These are phyloP conservation scores for Lasiodiplodia citricola DNA, from an alignment of 2,329 filamentous ascomycete species.

Conservation along the genomic window DNA sequence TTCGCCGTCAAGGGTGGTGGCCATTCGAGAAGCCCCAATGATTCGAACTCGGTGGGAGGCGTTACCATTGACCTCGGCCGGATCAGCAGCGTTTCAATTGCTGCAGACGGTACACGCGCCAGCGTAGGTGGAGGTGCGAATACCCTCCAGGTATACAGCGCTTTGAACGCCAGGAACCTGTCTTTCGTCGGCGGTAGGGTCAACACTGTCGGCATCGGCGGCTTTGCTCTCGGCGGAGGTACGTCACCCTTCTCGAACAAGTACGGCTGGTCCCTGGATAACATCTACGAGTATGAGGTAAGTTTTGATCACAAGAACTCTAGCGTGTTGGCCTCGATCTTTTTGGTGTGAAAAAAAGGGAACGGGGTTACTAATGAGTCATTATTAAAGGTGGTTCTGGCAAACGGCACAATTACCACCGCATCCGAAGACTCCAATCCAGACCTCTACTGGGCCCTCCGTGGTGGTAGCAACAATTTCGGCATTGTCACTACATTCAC, in stretches of 20 bases:
- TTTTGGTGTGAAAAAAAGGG: no score
- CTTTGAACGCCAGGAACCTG: constrained; percentile 12
- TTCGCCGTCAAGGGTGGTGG: constrained; percentile 40
- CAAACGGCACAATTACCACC: background rate
- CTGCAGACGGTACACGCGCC: constrained; percentile 35
- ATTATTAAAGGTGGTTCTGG: background rate
- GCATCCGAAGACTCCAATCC: background rate
- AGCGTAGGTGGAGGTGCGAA: constrained; percentile 37
- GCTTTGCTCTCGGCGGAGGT: constrained; percentile 28
- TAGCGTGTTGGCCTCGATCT: background rate
- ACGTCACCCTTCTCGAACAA: constrained; percentile 18
- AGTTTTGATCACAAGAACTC: no score
- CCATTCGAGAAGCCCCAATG: constrained; percentile 34
- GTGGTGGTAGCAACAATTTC: constrained; percentile 45
- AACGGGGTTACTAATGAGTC: background rate
- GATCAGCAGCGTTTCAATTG: constrained; percentile 35
- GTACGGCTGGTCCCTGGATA: background rate
- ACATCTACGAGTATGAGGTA: constrained; percentile 11
- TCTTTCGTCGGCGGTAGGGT: constrained; percentile 28
- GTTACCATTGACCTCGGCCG: constrained; percentile 39
- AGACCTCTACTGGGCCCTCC: constrained; percentile 46
- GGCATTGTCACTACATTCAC: constrained; percentile 44
- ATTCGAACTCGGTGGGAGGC: constrained; percentile 36
- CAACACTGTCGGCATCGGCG: constrained; percentile 27
- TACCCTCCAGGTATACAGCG: constrained; percentile 33